Conservation (phyloP, 768 basidiomycete genomes). For the Hypholoma fasciculare region DNA sequence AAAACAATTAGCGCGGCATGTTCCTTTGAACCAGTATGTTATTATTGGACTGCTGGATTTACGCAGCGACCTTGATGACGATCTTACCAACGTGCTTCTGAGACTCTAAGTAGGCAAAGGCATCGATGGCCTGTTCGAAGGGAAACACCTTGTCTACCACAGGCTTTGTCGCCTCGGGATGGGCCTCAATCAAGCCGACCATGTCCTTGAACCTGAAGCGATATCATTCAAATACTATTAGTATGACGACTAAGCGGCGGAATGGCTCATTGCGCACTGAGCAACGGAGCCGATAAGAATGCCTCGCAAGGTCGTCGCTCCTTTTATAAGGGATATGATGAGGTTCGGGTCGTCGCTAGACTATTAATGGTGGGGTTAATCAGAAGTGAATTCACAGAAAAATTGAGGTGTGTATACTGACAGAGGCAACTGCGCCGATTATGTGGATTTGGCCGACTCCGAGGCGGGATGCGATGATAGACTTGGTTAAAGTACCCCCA, state of each 20-base stretch:
- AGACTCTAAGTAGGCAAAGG: conserved; percentile 52
- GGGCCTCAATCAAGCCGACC: conserved; percentile 46
- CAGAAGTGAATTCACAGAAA: too few species aligned
- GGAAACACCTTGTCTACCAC: conserved; percentile 58
- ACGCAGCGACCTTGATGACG: conserved; percentile 43
- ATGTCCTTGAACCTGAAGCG: conserved; percentile 60
- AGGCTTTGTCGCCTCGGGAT: conserved; percentile 43
- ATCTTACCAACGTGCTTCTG: conserved; percentile 67
- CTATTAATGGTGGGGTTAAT: too few species aligned
- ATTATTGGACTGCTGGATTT: background rate
- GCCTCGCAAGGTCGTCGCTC: conserved; percentile 32
- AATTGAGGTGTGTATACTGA: too few species aligned
- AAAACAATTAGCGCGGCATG: too few species aligned
- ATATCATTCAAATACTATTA: background rate
- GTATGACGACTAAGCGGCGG: background rate
- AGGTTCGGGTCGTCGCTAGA: too few species aligned
- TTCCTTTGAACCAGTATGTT: too few species aligned
- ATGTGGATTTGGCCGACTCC: too few species aligned
- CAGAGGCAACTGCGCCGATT: too few species aligned
- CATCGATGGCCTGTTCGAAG: conserved; percentile 52
- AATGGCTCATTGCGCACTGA: conserved; percentile 38
- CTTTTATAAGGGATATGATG: too few species aligned
- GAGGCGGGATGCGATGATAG: too few species aligned
- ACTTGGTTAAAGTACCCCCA: too few species aligned
- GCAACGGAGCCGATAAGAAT: conserved; percentile 55